Evolutionary conservation across 1,139 yeast genomes (phyloP).

Genomic region (Geotrichum siamense): DNA sequence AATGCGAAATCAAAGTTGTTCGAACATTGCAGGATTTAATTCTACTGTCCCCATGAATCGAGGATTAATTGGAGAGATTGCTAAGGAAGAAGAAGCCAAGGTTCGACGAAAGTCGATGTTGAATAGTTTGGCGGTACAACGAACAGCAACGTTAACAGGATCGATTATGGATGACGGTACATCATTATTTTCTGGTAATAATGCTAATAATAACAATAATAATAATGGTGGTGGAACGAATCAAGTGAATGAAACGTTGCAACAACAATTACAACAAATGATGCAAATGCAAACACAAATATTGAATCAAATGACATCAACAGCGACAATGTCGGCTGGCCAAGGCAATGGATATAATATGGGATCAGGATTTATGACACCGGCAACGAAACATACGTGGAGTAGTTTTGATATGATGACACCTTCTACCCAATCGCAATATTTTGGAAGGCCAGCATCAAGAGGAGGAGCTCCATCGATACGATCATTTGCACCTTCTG

Average conservation of each 20-base stretch:
- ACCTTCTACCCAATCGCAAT: slow-evolving; percentile 15
- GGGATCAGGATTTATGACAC: slow-evolving; percentile 15
- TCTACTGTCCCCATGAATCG: slow-evolving; percentile 26
- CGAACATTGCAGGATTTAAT: slow-evolving; percentile 24
- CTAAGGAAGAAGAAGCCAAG: slow-evolving; percentile 37
- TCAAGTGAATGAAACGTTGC: slow-evolving; percentile 22
- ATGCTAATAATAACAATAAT: too few species aligned
- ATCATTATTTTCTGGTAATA: slow-evolving; percentile 4
- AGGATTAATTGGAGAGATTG: slow-evolving; percentile 38
- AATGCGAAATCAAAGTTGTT: slow-evolving; percentile 16
- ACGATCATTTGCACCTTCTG: slow-evolving; percentile 25
- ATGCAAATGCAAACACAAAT: slow-evolving; percentile 34
- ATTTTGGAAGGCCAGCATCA: slow-evolving; percentile 7
- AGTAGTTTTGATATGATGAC: slow-evolving; percentile 22
- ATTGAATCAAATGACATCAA: slow-evolving; percentile 28
- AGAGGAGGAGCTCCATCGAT: slow-evolving; percentile 25
- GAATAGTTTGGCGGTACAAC: slow-evolving; percentile 12
- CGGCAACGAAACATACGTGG: slow-evolving; percentile 20
- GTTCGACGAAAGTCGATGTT: slow-evolving; percentile 25
- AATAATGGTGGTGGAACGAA: neutral
- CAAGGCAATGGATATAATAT: slow-evolving; percentile 12
- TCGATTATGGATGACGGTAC: slow-evolving; percentile 9
- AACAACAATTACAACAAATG: slow-evolving; percentile 32
- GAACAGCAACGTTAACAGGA: slow-evolving; percentile 18
- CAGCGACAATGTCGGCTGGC: too few species aligned